phyloP scores from a whole-genome alignment of 306 rosid species.

The Astragalus membranaceus region DNA sequence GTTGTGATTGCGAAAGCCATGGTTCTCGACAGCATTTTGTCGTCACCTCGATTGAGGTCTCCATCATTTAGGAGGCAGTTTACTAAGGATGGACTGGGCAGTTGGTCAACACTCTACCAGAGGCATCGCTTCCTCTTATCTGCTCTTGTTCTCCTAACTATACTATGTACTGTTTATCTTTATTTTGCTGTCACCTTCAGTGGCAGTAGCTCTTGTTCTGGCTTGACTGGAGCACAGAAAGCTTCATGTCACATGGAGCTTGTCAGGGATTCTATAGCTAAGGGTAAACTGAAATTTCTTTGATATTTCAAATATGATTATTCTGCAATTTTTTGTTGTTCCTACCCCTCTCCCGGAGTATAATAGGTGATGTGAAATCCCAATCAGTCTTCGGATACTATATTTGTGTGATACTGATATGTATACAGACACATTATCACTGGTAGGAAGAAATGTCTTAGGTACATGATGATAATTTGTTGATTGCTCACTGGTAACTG shows the following conservation, averaged over 20 bases:
- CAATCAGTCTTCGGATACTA: slow-evolving; percentile 4
- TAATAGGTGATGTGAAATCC: slow-evolving; percentile 25
- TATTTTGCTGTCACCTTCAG: slow-evolving; percentile 74
- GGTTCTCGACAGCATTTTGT: slow-evolving; percentile 74
- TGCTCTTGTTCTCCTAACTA: slow-evolving; percentile 53
- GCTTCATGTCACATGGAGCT: slow-evolving; percentile 66
- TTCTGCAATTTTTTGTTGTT: slow-evolving; percentile 1
- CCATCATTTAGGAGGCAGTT: slow-evolving; percentile 65
- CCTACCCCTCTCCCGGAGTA: not conserved
- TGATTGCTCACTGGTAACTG: not conserved
- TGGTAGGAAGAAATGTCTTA: slow-evolving; percentile 14
- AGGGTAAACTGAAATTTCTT: slow-evolving; percentile 73
- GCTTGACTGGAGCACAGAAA: slow-evolving; percentile 51
- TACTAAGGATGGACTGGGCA: slow-evolving; percentile 57
- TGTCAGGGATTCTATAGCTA: slow-evolving; percentile 51
- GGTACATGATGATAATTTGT: slow-evolving; percentile 15
- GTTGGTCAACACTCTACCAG: slow-evolving; percentile 66
- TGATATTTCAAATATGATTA: slow-evolving; percentile 28
- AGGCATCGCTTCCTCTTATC: slow-evolving; percentile 83
- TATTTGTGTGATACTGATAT: slow-evolving; percentile 25
- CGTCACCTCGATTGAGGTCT: slow-evolving; percentile 62
- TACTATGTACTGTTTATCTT: slow-evolving; percentile 78
- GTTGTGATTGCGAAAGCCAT: slow-evolving; percentile 31
- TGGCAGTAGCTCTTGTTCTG: slow-evolving; percentile 46
- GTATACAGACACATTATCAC: slow-evolving; percentile 8